Evolutionary conservation across 768 basidiomycete genomes (phyloP).

Genomic region (Suillus ampliporus): DNA sequence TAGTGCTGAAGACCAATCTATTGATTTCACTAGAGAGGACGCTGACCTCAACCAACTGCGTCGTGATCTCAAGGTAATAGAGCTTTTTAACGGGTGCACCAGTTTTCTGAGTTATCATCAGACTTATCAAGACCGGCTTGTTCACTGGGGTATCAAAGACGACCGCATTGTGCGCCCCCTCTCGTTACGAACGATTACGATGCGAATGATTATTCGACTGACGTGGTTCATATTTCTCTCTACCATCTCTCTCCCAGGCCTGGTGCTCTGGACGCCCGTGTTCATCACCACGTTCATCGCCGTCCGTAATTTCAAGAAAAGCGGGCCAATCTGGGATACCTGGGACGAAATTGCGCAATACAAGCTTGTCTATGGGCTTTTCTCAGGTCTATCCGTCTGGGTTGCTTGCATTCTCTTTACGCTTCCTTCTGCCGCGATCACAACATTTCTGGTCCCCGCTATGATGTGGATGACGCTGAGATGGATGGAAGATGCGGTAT

Average conservation of each 20-base stretch:
- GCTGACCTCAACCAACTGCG: conserved; percentile 43
- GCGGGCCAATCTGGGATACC: conserved; percentile 83
- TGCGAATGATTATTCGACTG: conserved; percentile 69
- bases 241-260: conserved; percentile 72
- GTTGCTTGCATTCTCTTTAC: conserved; percentile 56
- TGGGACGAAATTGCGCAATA: conserved; percentile 92
- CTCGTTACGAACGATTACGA: conserved; percentile 55
- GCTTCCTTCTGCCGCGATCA: conserved; percentile 63
- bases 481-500: conserved; percentile 86
- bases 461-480: conserved; percentile 91
- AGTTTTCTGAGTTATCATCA: conserved; percentile 6
- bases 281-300: conserved; percentile 73
- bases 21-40: conserved; percentile 31
- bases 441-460: conserved; percentile 64
- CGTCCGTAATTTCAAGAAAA: conserved; percentile 79
- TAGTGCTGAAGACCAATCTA: conserved; percentile 30
- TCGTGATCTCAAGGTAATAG: conserved; percentile 63
- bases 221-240: conserved; percentile 67
- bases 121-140: conserved; percentile 78
- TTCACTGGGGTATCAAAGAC: conserved; percentile 76
- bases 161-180: conserved; percentile 80
- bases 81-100: not conserved
- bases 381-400: conserved; percentile 78
- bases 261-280: conserved; percentile 83
- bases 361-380: conserved; percentile 83